These are phyloP conservation scores for Teratosphaeria destructans DNA, from an alignment of 2,329 filamentous ascomycete genomes.

Conservation along the genomic window DNA sequence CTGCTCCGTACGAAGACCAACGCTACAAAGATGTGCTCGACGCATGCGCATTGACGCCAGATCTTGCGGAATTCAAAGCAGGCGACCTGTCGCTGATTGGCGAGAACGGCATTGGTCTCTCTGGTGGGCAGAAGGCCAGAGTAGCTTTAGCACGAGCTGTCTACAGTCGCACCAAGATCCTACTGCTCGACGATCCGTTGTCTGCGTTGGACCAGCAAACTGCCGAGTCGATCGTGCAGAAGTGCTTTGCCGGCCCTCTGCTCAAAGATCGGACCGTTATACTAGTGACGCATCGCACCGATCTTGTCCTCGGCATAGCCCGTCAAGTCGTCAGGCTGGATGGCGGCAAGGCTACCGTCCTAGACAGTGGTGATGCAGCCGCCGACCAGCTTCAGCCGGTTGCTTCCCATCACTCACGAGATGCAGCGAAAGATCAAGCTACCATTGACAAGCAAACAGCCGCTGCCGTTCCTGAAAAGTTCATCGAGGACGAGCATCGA, in stretches of 20 bases:
- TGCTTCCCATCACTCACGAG: neutral
- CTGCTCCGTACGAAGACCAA: constrained; percentile 55
- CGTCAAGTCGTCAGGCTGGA: constrained; percentile 62
- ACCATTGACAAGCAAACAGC: constrained; percentile 32
- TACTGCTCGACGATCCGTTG: constrained; percentile 39
- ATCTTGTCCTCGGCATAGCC: constrained; percentile 63
- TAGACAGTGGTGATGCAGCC: constrained; percentile 15
- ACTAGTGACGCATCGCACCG: constrained; percentile 55
- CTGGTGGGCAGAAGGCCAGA: constrained; percentile 38
- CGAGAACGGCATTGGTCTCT: constrained; percentile 37
- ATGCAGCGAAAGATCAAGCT: constrained; percentile 14
- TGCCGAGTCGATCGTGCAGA: constrained; percentile 49
- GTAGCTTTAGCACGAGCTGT: constrained; percentile 39
- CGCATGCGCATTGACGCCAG: constrained; percentile 50
- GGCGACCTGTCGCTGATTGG: constrained; percentile 48
- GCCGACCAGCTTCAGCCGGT: constrained; percentile 3
- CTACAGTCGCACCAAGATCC: constrained; percentile 34
- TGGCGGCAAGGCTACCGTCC: constrained; percentile 42
- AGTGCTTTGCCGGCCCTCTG: constrained; percentile 46
- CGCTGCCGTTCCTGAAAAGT: constrained; percentile 57
- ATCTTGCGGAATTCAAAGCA: constrained; percentile 52
- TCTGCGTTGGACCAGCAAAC: constrained; percentile 49
- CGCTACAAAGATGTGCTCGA: constrained; percentile 60
- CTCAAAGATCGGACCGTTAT: constrained; percentile 45
- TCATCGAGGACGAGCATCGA: constrained; percentile 67